Conservation (phyloP, 345 rosid genomes). For the Eucalyptus pumila region DNA sequence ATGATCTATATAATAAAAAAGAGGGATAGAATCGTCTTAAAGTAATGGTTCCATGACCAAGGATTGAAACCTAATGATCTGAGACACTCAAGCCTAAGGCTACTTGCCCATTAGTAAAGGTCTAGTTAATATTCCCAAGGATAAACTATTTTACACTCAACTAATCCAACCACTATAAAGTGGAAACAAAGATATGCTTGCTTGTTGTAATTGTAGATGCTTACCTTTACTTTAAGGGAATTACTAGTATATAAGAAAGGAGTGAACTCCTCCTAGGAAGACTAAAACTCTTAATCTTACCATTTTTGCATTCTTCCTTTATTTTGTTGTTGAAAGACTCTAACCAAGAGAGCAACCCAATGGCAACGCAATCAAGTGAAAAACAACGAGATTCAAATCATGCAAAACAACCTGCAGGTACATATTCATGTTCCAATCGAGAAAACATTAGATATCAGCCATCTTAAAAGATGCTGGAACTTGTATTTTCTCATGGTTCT, state of each 20-base stretch:
- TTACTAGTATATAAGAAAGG: neutral
- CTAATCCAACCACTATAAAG: neutral
- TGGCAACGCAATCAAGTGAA: neutral
- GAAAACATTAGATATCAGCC: too few species aligned
- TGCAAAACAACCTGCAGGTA: neutral
- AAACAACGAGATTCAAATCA: neutral
- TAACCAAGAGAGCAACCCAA: neutral
- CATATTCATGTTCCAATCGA: too few species aligned
- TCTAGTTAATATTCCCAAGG: fast-evolving
- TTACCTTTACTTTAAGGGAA: neutral
- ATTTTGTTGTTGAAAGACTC: neutral
- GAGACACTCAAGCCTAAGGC: fast-evolving
- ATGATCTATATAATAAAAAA: too few species aligned
- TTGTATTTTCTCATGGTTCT: too few species aligned
- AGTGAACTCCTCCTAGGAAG: neutral
- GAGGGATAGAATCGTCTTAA: too few species aligned
- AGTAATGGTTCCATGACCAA: fast-evolving
- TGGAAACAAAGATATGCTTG: neutral
- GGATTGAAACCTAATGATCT: too few species aligned
- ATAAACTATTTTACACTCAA: neutral
- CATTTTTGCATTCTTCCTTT: neutral
- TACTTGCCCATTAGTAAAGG: neutral
- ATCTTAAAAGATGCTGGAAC: too few species aligned
- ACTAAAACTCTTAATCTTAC: neutral
- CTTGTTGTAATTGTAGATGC: neutral